These are phyloP conservation scores for Suhomyces emberorum DNA, from an alignment of 805 yeast species.

Conservation along the genomic window DNA sequence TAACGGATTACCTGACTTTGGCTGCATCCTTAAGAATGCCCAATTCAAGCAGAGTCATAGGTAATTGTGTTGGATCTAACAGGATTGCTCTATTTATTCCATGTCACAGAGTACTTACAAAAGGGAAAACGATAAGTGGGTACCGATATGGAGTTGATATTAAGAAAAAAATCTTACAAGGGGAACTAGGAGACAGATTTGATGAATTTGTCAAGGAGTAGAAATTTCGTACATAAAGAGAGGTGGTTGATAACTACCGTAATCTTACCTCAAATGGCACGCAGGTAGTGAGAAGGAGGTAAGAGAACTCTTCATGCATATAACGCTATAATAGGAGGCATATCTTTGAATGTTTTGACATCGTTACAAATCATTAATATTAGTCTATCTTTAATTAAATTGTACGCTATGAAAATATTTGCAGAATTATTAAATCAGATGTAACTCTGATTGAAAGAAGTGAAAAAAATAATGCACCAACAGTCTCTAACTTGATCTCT, in stretches of 20 bases:
- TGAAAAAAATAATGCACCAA: background rate
- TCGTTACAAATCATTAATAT: background rate
- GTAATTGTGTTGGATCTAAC: conserved; percentile 40
- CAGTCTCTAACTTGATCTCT: background rate
- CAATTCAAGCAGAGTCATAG: conserved; percentile 36
- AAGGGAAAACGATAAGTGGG: conserved; percentile 30
- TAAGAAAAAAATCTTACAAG: conserved; percentile 24
- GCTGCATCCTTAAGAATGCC: conserved; percentile 29
- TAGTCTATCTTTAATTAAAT: too few relatives aligned
- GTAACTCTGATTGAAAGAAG: background rate
- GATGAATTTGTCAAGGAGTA: background rate
- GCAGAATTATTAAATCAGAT: background rate
- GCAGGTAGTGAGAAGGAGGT: too few relatives aligned
- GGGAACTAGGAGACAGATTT: conserved; percentile 9
- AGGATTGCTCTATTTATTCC: conserved; percentile 39
- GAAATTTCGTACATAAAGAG: too few relatives aligned
- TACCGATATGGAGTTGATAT: conserved; percentile 36
- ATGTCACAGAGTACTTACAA: conserved; percentile 40
- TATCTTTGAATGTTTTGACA: background rate
- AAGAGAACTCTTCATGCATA: too few relatives aligned
- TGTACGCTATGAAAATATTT: background rate
- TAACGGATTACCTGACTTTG: conserved; percentile 29
- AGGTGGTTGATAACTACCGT: too few relatives aligned
- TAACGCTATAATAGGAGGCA: background rate
- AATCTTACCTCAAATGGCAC: too few relatives aligned